Evolutionary conservation across 148 eudicot species (phyloP).

Genomic region (Fallopia convolvulus): DNA sequence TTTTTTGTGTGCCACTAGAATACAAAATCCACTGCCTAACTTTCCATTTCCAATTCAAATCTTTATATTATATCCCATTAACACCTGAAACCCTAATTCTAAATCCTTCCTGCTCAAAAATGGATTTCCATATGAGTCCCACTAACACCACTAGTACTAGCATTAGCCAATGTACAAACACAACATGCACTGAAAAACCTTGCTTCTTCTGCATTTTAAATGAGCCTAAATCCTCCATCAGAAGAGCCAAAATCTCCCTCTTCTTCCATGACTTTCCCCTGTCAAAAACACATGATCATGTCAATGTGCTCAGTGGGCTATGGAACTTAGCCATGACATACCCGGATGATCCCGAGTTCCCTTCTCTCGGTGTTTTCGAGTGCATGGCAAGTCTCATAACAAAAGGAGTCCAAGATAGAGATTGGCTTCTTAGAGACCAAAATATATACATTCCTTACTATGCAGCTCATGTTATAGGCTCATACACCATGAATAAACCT

Average conservation of each 20-base stretch:
- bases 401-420: constrained; percentile 32
- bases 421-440: constrained; percentile 47
- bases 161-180: constrained; percentile 23
- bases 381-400: constrained; percentile 37
- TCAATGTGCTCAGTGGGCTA: constrained; percentile 39
- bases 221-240: constrained; percentile 24
- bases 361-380: constrained; percentile 52
- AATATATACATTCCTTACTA: constrained; percentile 57
- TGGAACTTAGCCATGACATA: constrained; percentile 60
- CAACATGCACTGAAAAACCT: constrained; percentile 26
- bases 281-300: constrained; percentile 29
- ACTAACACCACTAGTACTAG: constrained; percentile 5
- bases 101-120: constrained; percentile 1
- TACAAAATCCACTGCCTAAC: constrained; percentile 4
- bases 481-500: constrained; percentile 52
- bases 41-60: neutral
- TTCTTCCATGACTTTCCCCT: constrained; percentile 31
- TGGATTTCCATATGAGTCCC: constrained; percentile 12
- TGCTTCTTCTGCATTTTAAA: constrained; percentile 65
- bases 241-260: constrained; percentile 26
- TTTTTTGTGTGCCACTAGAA: neutral
- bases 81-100: constrained; percentile 13
- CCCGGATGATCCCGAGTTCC: constrained; percentile 45
- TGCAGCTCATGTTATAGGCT: constrained; percentile 63
- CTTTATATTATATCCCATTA: constrained; percentile 11